Conservation (phyloP, 2,329 filamentous ascomycete genomes). For the Dactylonectria macrodidyma region DNA sequence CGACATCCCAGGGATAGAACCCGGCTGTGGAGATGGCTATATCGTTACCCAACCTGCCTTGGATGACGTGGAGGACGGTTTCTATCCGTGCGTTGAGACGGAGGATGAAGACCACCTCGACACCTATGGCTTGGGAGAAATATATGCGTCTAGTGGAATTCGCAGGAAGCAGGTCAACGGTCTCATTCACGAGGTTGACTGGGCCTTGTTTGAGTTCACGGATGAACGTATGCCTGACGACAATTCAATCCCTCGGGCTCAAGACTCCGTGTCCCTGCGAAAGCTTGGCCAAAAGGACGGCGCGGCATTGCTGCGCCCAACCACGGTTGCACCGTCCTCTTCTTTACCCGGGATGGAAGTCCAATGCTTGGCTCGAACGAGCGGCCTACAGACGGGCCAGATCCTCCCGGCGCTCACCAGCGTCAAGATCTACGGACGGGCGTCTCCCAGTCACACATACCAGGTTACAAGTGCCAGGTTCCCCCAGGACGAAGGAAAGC, state of each 20-base stretch:
- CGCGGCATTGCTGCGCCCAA: slow-evolving; percentile 63
- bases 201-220: slow-evolving; percentile 89
- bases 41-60: slow-evolving; percentile 92
- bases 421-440: slow-evolving; percentile 89
- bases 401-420: slow-evolving; percentile 85
- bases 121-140: slow-evolving; percentile 83
- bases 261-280: slow-evolving; percentile 30
- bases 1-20: slow-evolving; percentile 84
- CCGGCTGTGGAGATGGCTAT: slow-evolving; percentile 82
- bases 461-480: slow-evolving; percentile 65
- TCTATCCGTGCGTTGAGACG: slow-evolving; percentile 80
- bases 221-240: slow-evolving; percentile 78
- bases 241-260: slow-evolving; percentile 74
- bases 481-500: slow-evolving; percentile 33
- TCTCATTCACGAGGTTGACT: slow-evolving; percentile 92
- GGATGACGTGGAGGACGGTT: slow-evolving; percentile 86
- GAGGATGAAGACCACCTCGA: slow-evolving; percentile 87
- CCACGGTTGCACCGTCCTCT: slow-evolving; percentile 70
- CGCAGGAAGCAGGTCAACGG: slow-evolving; percentile 80
- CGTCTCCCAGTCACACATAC: slow-evolving; percentile 82
- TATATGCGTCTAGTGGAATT: slow-evolving; percentile 93
- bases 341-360: slow-evolving; percentile 83
- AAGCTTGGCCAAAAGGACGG: slow-evolving; percentile 38
- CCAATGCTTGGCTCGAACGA: slow-evolving; percentile 90
- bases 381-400: slow-evolving; percentile 83